A percentile compares a stretch with the other conserved stretches of the same genome.
Evolutionary conservation across 2,329 filamentous ascomycete species (phyloP).

Genomic region (Paraphaeosphaeria sporulosa): DNA sequence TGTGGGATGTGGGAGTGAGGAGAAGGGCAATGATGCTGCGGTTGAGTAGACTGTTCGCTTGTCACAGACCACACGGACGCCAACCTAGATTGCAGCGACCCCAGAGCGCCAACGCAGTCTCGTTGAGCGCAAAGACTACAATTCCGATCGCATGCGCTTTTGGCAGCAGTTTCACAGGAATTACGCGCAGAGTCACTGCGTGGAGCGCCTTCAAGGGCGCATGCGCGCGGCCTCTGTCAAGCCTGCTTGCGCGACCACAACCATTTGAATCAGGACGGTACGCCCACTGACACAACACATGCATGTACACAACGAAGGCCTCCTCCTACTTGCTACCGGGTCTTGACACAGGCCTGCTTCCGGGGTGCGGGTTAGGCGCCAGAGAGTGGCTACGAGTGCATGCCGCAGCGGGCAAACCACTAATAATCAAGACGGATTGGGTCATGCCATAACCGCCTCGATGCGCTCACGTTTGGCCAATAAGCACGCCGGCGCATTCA

Average conservation of each 20-base stretch:
- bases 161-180: not conserved
- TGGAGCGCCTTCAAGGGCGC: not conserved
- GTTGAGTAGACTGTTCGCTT: slow-evolving; percentile 4
- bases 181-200: not conserved
- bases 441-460: slow-evolving; percentile 33
- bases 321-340: slow-evolving; percentile 34
- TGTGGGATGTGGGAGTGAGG: slow-evolving; percentile 9
- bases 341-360: slow-evolving; percentile 40
- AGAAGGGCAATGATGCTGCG: slow-evolving; percentile 20
- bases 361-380: slow-evolving; percentile 42
- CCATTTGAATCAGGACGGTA: slow-evolving; percentile 14
- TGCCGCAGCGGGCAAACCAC: slow-evolving; percentile 34
- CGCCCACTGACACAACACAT: slow-evolving; percentile 24
- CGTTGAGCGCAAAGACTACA: slow-evolving; percentile 8
- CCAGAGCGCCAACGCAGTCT: slow-evolving; percentile 11
- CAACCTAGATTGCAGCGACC: slow-evolving; percentile 3
- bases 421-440: slow-evolving; percentile 27
- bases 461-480: slow-evolving; percentile 33
- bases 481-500: slow-evolving; percentile 30
- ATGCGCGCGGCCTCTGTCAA: slow-evolving; percentile 10
- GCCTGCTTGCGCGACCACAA: slow-evolving; percentile 9
- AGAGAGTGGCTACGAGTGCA: slow-evolving; percentile 36
- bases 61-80: slow-evolving; percentile 12
- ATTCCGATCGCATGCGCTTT: slow-evolving; percentile 9
- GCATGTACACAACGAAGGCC: slow-evolving; percentile 26